A percentile compares a stretch with the other conserved stretches of the same genome.
These are phyloP conservation scores for Jacaranda mimosifolia DNA, from an alignment of 257 asterid species.

Conservation along the genomic window DNA sequence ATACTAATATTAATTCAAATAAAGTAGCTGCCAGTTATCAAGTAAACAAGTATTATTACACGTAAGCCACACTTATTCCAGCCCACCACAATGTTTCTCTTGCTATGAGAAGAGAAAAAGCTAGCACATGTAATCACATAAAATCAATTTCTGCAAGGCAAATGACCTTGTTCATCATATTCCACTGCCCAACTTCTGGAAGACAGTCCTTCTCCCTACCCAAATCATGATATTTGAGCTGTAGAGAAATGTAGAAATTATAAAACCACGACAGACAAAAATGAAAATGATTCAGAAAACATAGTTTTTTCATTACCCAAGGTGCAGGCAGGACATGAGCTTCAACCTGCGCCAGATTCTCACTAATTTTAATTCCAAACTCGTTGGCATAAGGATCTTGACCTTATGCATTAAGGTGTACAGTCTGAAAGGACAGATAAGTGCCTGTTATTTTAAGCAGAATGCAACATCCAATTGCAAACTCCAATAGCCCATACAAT, in stretches of 20 bases:
- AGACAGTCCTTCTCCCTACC: slow-evolving; percentile 93
- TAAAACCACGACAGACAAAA: slow-evolving; percentile 1
- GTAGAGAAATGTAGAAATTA: slow-evolving; percentile 30
- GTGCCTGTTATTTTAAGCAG: background rate
- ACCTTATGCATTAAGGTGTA: slow-evolving; percentile 82
- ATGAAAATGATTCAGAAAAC: background rate
- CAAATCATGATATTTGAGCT: slow-evolving; percentile 95
- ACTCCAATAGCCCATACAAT: background rate
- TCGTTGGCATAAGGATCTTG: slow-evolving; percentile 85
- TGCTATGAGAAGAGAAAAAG: too few relatives aligned
- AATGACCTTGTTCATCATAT: slow-evolving; percentile 31
- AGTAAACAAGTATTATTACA: background rate
- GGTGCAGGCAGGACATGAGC: slow-evolving; percentile 97
- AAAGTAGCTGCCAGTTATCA: background rate
- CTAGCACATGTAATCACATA: too few relatives aligned
- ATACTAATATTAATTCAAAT: too few relatives aligned
- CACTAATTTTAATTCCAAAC: slow-evolving; percentile 95
- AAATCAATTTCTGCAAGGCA: too few relatives aligned
- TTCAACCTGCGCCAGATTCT: slow-evolving; percentile 87
- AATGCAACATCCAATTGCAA: background rate
- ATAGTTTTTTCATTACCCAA: slow-evolving; percentile 57
- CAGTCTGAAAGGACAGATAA: slow-evolving; percentile 60
- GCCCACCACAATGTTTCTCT: too few relatives aligned
- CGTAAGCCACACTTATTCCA: background rate
- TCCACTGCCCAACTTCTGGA: slow-evolving; percentile 98